A percentile compares a stretch with the other conserved stretches of the same genome.
These are phyloP conservation scores for Lunularia cruciata DNA, from an alignment of 225 moss, liverwort and hornwort genomes.

Conservation along the genomic window DNA sequence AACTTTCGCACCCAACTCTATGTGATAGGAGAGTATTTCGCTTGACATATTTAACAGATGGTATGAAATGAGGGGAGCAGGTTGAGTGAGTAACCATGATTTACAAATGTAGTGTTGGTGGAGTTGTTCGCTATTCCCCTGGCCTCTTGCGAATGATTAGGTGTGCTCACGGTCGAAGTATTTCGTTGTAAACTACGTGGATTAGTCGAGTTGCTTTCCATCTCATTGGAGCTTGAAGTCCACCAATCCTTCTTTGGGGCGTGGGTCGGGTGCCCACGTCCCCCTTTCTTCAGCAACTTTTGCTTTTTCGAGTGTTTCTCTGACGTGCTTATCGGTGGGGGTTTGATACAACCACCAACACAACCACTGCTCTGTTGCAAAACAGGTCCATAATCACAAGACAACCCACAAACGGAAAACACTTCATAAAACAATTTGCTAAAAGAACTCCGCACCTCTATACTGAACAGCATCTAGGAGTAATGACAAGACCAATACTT, in stretches of 20 bases:
- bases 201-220: constrained; percentile 51
- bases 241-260: constrained; percentile 59
- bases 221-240: constrained; percentile 66
- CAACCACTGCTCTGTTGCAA: constrained; percentile 67
- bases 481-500: background rate
- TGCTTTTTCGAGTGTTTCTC: constrained; percentile 46
- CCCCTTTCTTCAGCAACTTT: constrained; percentile 43
- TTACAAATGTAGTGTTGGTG: constrained; percentile 39
- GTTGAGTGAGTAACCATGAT: constrained; percentile 33
- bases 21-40: too few species aligned
- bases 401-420: constrained; percentile 22
- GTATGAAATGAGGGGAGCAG: background rate
- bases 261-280: constrained; percentile 49
- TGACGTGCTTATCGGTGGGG: constrained; percentile 45
- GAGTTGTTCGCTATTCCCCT: constrained; percentile 42
- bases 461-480: background rate
- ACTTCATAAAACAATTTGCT: constrained; percentile 29
- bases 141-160: constrained; percentile 49
- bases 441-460: background rate
- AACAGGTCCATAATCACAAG: constrained; percentile 49
- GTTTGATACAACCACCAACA: constrained; percentile 61
- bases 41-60: too few species aligned
- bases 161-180: constrained; percentile 42
- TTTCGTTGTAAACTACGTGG: constrained; percentile 45
- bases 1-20: too few species aligned